Evolutionary conservation across 208 protist genomes (phyloP).

Genomic region (Trypanosoma avium): DNA sequence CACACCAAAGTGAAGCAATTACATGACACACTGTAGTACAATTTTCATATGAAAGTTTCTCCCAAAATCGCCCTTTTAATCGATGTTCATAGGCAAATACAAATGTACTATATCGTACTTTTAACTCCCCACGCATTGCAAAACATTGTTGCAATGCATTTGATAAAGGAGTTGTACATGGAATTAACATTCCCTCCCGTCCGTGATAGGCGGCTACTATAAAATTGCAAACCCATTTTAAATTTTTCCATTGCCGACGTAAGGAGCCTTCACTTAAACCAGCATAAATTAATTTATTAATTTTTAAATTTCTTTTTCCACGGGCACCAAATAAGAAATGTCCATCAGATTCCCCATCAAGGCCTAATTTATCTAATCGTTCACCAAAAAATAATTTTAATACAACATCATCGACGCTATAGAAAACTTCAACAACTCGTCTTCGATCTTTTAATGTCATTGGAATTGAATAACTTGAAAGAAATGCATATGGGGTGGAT

Average conservation of each 20-base stretch:
- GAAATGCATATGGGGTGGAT: conserved; percentile 74
- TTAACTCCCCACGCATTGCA: conserved; percentile 46
- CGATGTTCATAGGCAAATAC: conserved; percentile 83
- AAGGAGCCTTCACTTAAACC: conserved; percentile 40
- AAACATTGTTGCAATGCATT: conserved; percentile 80
- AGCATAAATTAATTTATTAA: conserved; percentile 15
- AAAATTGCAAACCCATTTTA: conserved; percentile 71
- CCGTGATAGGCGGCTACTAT: conserved; percentile 72
- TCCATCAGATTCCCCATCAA: conserved; percentile 15
- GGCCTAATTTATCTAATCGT: conserved; percentile 51
- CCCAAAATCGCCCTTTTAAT: conserved; percentile 52
- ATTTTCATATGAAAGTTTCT: conserved; percentile 61
- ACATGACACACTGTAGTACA: conserved; percentile 59
- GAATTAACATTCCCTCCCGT: conserved; percentile 63
- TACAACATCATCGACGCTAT: conserved; percentile 61
- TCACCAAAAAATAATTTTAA: conserved; percentile 78
- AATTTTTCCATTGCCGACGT: conserved; percentile 79
- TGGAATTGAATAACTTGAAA: conserved; percentile 70
- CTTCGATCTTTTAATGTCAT: conserved; percentile 60
- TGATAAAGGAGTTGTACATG: conserved; percentile 49
- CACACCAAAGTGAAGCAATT: conserved; percentile 75
- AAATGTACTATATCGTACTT: conserved; percentile 60
- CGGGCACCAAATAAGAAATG: conserved; percentile 8
- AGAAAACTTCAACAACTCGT: conserved; percentile 74
- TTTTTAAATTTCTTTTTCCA: background rate